Evolutionary conservation across 163 green algal species (phyloP), one percentile per base, ranked within the genome.

Genomic region (Volvox carteri): DNA sequence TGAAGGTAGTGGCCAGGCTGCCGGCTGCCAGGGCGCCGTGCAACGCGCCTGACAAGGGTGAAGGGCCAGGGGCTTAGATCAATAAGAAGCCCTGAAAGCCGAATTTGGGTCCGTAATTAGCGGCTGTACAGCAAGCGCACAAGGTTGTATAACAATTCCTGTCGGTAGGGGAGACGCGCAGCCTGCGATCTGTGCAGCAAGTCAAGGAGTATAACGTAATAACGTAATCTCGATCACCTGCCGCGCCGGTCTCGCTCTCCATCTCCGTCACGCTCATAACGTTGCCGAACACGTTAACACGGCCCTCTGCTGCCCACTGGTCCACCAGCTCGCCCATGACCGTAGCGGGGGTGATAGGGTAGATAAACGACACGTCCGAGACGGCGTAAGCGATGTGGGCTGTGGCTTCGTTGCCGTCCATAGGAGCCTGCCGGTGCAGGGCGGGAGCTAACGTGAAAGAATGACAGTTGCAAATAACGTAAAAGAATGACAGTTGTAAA

Each of bases 341-440:
- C 35, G 92, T 95, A 48, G 91, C 81, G 23, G 93, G 93, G 4
- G 93, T 95, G 92, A 95, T 95, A 30, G 93, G 93, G 78, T 95
- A 95, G 83, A 95, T 95, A 90, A 95, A 95, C 44, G 91, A 90
- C 1, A 95, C 93, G 50, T 95, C 92, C 9, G 18, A 86, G 18
- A 93, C 41, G 37, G 87, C 90, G 42, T 94, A 95, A 12, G 93
- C 93, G 56, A 95, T 86, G 50, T 78, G 91, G 0, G 93, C 91
- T 25, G 90, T 86, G 12, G 91, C 93, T 79, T 95, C 93, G 58
- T 94, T 94, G 78, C 92, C 93, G 72, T 95, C 93, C 70, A 95
- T 75, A 0, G 93, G 78, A 8, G 23, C 54, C 87, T 88, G 68
- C 0, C 18, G 44, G n/a, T n/a, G n/a, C n/a, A n/a, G n/a, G n/a